A percentile compares a stretch with the other conserved stretches of the same genome.
Evolutionary conservation across 2,329 filamentous ascomycete genomes (phyloP).

Genomic region (Cladosporium sp.): DNA sequence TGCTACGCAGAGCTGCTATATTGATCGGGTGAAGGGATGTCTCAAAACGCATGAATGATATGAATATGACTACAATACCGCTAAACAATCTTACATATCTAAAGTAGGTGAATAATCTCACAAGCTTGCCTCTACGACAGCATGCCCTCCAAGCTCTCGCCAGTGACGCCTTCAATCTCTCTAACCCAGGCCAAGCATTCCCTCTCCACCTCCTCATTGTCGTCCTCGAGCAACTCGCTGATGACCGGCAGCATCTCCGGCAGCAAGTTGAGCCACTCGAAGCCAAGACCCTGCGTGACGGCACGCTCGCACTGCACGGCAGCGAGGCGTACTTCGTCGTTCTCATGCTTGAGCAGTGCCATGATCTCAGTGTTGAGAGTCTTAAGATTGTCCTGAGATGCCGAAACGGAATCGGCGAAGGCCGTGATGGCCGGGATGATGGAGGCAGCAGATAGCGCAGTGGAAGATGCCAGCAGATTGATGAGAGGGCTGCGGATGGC

Average conservation of each 20-base stretch:
- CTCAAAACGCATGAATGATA: too few species aligned
- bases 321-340: slow-evolving; percentile 68
- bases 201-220: slow-evolving; percentile 86
- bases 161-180: slow-evolving; percentile 82
- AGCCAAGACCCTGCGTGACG: slow-evolving; percentile 69
- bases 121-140: slow-evolving; percentile 40
- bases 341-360: slow-evolving; percentile 70
- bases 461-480: slow-evolving; percentile 52
- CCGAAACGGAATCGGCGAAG: slow-evolving; percentile 67
- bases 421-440: slow-evolving; percentile 74
- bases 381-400: slow-evolving; percentile 87
- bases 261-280: slow-evolving; percentile 88
- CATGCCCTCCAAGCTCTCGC: slow-evolving; percentile 90
- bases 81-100: background rate
- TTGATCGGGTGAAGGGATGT: too few species aligned
- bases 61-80: background rate
- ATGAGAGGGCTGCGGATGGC: slow-evolving; percentile 67
- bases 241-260: slow-evolving; percentile 97
- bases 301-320: slow-evolving; percentile 75
- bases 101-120: background rate
- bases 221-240: slow-evolving; percentile 92
- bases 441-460: slow-evolving; percentile 37
- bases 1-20: too few species aligned
- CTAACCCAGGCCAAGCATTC: slow-evolving; percentile 89
- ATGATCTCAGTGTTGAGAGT: slow-evolving; percentile 77